A percentile compares a stretch with the other conserved stretches of the same genome.
Conservation (phyloP, 2,329 filamentous ascomycete genomes). For the Zymoseptoria ardabiliae region DNA sequence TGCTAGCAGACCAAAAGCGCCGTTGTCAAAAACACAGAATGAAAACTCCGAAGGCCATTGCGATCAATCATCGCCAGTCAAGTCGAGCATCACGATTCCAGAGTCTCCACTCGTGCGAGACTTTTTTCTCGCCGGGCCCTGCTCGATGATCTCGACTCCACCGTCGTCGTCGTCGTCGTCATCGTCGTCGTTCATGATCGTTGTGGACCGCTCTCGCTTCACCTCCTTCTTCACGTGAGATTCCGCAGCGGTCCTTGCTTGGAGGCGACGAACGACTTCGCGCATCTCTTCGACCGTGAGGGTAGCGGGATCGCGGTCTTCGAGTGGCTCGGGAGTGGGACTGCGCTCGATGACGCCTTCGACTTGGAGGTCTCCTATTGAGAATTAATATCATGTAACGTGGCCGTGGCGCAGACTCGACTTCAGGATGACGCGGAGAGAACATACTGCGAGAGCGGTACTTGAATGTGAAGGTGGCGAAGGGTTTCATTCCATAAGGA, state of each 20-base stretch:
- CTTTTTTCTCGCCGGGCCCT: slow-evolving; percentile 6
- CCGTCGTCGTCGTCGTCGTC: slow-evolving; percentile 13
- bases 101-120: slow-evolving; percentile 11
- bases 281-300: slow-evolving; percentile 20
- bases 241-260: background rate
- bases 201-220: slow-evolving; percentile 16
- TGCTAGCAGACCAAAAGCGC: background rate
- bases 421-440: no score
- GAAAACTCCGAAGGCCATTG: no score
- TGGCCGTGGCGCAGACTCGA: no score
- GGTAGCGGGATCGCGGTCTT: slow-evolving; percentile 20
- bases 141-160: slow-evolving; percentile 1
- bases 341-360: slow-evolving; percentile 22
- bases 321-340: slow-evolving; percentile 21
- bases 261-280: slow-evolving; percentile 13
- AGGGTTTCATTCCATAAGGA: slow-evolving; percentile 14
- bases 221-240: slow-evolving; percentile 13
- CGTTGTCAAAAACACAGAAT: background rate
- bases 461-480: slow-evolving; percentile 20
- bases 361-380: slow-evolving; percentile 23
- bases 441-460: slow-evolving; percentile 23
- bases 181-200: slow-evolving; percentile 8
- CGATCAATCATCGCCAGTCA: slow-evolving; percentile 11
- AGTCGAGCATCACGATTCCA: slow-evolving; percentile 19
- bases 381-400: no score